phyloP scores from a whole-genome alignment of 2,329 filamentous ascomycete species.

The Aspergillus sp. region DNA sequence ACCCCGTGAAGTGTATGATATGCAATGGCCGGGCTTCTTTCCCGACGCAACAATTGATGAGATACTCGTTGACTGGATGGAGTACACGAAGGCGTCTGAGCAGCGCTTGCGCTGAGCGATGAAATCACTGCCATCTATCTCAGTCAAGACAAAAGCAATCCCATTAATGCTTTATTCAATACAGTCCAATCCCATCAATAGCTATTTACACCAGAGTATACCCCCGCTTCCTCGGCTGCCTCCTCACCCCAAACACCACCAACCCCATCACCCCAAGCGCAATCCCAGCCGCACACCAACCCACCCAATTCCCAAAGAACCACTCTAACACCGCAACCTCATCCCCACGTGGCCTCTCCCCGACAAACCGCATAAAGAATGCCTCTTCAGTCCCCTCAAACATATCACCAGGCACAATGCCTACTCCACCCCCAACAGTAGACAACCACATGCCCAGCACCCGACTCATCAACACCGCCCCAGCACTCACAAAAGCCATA shows the following conservation, averaged over 20 bases:
- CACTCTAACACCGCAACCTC: not conserved
- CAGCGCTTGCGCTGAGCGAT: not conserved
- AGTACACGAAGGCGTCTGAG: not conserved
- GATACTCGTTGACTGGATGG: conserved; percentile 8
- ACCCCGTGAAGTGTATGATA: not conserved
- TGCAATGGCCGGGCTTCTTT: not conserved
- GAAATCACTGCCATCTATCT: too few species aligned
- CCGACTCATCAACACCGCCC: not conserved
- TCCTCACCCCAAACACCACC: not conserved
- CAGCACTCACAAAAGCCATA: not conserved
- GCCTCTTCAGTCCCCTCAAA: not conserved
- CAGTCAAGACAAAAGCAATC: not conserved
- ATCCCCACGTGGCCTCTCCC: not conserved
- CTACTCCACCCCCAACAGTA: not conserved
- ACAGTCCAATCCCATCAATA: not conserved
- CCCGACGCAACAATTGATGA: conserved; percentile 4
- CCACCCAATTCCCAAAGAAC: not conserved
- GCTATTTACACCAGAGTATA: too few species aligned
- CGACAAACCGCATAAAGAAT: not conserved
- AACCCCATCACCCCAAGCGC: not conserved
- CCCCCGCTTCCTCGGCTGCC: not conserved
- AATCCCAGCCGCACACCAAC: not conserved
- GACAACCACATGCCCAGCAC: not conserved
- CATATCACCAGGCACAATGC: not conserved
- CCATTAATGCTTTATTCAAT: not conserved